phyloP scores from a whole-genome alignment of 306 rosid species.

The Prunus fruticosa region DNA sequence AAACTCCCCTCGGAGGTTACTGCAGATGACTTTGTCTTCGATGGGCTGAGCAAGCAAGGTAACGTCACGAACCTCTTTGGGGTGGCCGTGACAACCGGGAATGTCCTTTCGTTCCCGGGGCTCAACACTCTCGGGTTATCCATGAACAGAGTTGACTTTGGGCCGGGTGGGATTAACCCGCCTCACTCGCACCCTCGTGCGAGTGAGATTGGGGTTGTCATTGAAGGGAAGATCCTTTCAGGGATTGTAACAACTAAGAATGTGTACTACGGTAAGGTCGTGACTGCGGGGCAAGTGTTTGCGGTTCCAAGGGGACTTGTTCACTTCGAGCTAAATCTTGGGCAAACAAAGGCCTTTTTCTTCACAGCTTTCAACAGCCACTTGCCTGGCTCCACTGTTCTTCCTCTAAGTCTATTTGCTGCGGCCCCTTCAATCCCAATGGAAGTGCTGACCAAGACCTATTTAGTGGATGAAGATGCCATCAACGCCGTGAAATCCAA shows the following conservation, averaged over 20 bases:
- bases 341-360: conserved; percentile 10
- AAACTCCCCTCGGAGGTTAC: background rate
- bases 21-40: conserved; percentile 13
- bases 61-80: background rate
- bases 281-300: conserved; percentile 30
- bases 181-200: conserved; percentile 35
- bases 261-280: conserved; percentile 31
- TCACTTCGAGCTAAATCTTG: conserved; percentile 1
- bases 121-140: conserved; percentile 34
- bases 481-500: background rate
- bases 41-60: background rate
- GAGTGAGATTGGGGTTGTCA: conserved; percentile 14
- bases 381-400: background rate
- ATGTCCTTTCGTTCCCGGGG: conserved; percentile 25
- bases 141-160: conserved; percentile 38
- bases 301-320: conserved; percentile 17
- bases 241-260: conserved; percentile 37
- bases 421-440: background rate
- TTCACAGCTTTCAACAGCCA: conserved; percentile 1
- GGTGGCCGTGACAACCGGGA: conserved; percentile 3
- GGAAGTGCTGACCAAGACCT: conserved; percentile 13
- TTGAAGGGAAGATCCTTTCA: conserved; percentile 27
- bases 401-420: conserved; percentile 8
- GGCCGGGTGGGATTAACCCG: conserved; percentile 31
- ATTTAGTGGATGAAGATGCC: background rate